phyloP scores from a whole-genome alignment of 306 rosid genomes.

The Carpinus fangiana region DNA sequence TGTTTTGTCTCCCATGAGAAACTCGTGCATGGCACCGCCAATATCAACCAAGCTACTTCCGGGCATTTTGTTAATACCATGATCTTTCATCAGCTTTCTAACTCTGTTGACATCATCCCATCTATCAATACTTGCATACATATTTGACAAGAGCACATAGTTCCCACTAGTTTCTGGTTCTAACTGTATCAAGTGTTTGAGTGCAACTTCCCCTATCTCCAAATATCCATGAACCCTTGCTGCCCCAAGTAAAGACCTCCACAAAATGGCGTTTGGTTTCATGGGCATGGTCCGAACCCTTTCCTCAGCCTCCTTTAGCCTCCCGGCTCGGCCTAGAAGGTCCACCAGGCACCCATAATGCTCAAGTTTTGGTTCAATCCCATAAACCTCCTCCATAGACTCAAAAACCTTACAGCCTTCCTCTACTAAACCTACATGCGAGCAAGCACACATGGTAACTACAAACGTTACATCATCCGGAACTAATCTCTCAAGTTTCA shows the following conservation, averaged over 20 bases:
- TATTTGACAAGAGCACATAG: conserved; percentile 46
- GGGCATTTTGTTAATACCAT: conserved; percentile 43
- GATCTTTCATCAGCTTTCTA: conserved; percentile 44
- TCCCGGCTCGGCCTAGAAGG: conserved; percentile 46
- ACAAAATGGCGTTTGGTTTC: conserved; percentile 48
- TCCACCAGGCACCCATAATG: conserved; percentile 46
- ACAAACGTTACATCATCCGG: conserved; percentile 44
- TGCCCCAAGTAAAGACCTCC: conserved; percentile 55
- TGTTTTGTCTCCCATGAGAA: conserved; percentile 45
- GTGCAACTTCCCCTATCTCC: conserved; percentile 42
- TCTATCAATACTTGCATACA: conserved; percentile 39
- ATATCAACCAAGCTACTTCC: conserved; percentile 51
- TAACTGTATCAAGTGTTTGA: conserved; percentile 30
- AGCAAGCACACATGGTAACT: conserved; percentile 46
- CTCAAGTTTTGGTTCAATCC: conserved; percentile 40
- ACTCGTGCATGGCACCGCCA: conserved; percentile 47
- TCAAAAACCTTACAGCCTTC: conserved; percentile 38
- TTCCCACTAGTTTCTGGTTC: conserved; percentile 21
- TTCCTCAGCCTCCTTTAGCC: conserved; percentile 44
- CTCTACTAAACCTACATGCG: conserved; percentile 44
- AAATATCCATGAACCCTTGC: conserved; percentile 45
- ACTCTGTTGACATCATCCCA: conserved; percentile 51
- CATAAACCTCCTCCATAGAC: conserved; percentile 33
- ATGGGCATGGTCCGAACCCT: conserved; percentile 40
- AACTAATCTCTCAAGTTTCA: conserved; percentile 31